Base-by-base conservation (phyloP, 2,329 filamentous ascomycete genomes). In the Cryphonectria naterciae region DNA sequence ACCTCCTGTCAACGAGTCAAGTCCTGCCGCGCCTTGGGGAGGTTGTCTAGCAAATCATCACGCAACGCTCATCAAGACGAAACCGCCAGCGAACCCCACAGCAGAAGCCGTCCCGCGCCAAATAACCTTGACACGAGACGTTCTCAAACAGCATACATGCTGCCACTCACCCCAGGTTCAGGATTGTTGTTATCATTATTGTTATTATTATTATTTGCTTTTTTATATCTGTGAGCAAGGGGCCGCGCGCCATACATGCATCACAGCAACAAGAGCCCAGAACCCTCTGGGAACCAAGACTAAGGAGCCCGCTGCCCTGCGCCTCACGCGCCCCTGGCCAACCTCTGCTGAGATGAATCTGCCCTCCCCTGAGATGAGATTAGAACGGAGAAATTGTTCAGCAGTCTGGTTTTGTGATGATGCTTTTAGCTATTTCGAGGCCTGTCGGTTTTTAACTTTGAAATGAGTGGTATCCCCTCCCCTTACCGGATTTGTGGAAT, bases 321-420 rank as follows among this genome's bases (percentile, higher is more conserved):
- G 61, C 54, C 61, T 49, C 13, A 52, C 15, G 25, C 61, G 58
- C 70, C 58, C 70, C 64, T 37, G 19, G 46, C 60, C 39, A 43
- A 49, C 22, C 22, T 22, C 46, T 46, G 39, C 7, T 43, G 19
- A 52, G 64, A 54, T 65, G 64, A 65, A 58, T 15, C 28, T 56
- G 32, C 64, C 46, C 19, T 35, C 64, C 32, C 64, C 64, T 65
- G 46, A 46, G 7, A 35, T n/a, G 46, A 52, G 28, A 65, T 65
- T 54, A 52, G 64, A n/a, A 35, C 54, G 54, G 54, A 17, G 54
- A 58, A 35, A 17, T 19, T 35, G 25, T 13, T 8, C 15, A 35
- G 25, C 54, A 58, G 4, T 19, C 25, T 32, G 7, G 25, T 17
- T 19, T 8, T 8, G 54, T 13, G 28, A 19, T 19, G 28, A 37